A percentile compares a stretch with the other conserved stretches of the same genome.
Evolutionary conservation across 2,329 filamentous ascomycete genomes (phyloP).

Genomic region (Ophiostoma ulmi): DNA sequence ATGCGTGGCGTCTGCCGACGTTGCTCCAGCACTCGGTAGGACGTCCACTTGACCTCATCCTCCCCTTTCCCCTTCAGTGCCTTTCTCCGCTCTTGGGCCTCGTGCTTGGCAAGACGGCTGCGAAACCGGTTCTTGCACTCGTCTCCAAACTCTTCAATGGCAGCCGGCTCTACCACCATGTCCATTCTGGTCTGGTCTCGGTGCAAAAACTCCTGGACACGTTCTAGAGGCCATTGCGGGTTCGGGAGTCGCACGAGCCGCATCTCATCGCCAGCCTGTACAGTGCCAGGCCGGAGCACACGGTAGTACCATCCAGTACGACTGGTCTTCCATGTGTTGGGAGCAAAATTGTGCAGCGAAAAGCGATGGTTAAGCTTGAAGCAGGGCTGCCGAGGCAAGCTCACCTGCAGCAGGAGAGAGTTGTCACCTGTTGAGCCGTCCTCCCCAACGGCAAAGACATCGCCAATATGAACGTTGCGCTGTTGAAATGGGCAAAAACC

Average conservation of each 20-base stretch:
- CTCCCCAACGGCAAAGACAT: background rate
- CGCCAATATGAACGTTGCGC: background rate
- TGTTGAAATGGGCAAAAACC: background rate
- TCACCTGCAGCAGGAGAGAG: slow-evolving; percentile 52
- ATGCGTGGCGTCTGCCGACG: background rate
- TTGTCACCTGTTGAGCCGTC: slow-evolving; percentile 25
- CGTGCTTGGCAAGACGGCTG: background rate
- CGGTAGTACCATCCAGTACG: slow-evolving; percentile 64
- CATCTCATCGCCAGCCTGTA: slow-evolving; percentile 54
- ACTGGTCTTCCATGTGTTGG: slow-evolving; percentile 50
- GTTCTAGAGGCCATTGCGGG: slow-evolving; percentile 58
- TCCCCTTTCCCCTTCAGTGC: background rate
- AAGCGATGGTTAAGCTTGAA: slow-evolving; percentile 67
- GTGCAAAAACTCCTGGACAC: slow-evolving; percentile 42
- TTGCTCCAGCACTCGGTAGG: background rate
- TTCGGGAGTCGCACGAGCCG: slow-evolving; percentile 49
- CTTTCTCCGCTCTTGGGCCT: background rate
- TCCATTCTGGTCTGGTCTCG: background rate
- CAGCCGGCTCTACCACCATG: background rate
- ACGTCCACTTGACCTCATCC: background rate
- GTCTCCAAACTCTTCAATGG: background rate
- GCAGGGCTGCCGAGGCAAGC: slow-evolving; percentile 58
- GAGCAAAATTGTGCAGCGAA: slow-evolving; percentile 56
- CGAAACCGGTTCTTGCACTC: background rate
- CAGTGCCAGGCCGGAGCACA: slow-evolving; percentile 50